phyloP scores from a whole-genome alignment of 768 basidiomycete species.

The Boletus barrowsii region DNA sequence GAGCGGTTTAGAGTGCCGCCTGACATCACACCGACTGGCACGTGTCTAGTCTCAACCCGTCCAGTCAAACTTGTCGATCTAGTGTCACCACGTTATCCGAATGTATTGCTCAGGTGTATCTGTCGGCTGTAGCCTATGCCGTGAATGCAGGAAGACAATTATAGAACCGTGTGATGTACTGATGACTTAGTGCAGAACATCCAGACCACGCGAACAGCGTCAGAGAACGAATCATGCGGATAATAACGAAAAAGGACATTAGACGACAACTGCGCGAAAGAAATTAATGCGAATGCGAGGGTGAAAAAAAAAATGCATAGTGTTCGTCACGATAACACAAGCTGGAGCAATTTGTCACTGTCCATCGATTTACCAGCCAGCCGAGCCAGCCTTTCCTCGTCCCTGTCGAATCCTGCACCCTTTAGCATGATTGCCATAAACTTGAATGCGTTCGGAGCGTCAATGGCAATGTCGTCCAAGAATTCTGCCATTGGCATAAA shows the following conservation, averaged over 20 bases:
- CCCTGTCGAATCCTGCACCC: constrained; percentile 56
- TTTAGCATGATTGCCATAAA: constrained; percentile 74
- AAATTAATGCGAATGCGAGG: constrained; percentile 13
- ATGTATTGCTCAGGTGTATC: constrained; percentile 23
- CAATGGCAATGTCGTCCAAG: constrained; percentile 86
- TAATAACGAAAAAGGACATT: neutral
- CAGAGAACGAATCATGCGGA: constrained; percentile 22
- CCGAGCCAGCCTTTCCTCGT: constrained; percentile 53
- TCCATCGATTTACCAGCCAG: constrained; percentile 63
- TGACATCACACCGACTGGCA: neutral
- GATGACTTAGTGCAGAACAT: constrained; percentile 30
- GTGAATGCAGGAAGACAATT: constrained; percentile 20
- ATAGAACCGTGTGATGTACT: constrained; percentile 22
- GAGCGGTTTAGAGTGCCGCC: too few relatives aligned
- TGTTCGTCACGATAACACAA: constrained; percentile 44
- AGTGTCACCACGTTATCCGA: constrained; percentile 12
- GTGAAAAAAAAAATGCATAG: constrained; percentile 13
- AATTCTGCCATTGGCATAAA: constrained; percentile 67
- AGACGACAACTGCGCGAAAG: constrained; percentile 12
- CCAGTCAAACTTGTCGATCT: neutral
- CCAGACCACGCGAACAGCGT: constrained; percentile 23
- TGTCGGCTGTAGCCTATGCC: constrained; percentile 24
- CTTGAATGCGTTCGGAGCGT: constrained; percentile 82
- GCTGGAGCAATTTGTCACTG: constrained; percentile 54
- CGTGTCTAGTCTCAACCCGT: neutral